Conservation (phyloP, 495 filamentous ascomycete genomes). For the Tuber umbilicatum region DNA sequence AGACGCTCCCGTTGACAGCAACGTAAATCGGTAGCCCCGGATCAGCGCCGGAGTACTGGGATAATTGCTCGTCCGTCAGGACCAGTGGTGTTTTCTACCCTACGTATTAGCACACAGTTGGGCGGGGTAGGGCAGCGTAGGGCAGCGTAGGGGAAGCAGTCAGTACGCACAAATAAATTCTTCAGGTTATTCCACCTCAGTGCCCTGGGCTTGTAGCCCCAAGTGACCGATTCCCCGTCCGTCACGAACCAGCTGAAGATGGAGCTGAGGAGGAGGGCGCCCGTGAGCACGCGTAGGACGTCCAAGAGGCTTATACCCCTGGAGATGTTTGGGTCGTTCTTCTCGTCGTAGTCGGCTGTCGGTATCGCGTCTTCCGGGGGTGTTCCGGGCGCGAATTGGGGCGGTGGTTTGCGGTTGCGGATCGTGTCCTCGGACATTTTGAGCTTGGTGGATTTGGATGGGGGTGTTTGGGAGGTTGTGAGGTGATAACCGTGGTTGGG, state of each 20-base stretch:
- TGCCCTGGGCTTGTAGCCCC: conserved; percentile 66
- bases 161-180: conserved; percentile 60
- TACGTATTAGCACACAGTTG: no score
- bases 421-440: conserved; percentile 37
- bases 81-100: conserved; percentile 41
- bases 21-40: conserved; percentile 73
- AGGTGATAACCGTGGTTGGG: no score
- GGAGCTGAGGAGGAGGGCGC: conserved; percentile 60
- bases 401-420: conserved; percentile 29
- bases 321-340: conserved; percentile 43
- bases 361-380: conserved; percentile 17
- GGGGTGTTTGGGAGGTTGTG: background rate
- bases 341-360: conserved; percentile 44
- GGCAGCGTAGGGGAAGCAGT: no score
- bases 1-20: conserved; percentile 87
- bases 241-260: conserved; percentile 77
- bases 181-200: conserved; percentile 57
- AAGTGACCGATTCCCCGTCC: conserved; percentile 57
- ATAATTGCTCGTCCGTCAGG: conserved; percentile 66
- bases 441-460: background rate
- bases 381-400: conserved; percentile 5
- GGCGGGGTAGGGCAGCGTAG: no score
- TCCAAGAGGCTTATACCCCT: conserved; percentile 57
- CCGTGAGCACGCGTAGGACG: conserved; percentile 64
- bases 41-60: conserved; percentile 71